Conservation (phyloP, 2,329 filamentous ascomycete species). For the Eutypa lata region DNA sequence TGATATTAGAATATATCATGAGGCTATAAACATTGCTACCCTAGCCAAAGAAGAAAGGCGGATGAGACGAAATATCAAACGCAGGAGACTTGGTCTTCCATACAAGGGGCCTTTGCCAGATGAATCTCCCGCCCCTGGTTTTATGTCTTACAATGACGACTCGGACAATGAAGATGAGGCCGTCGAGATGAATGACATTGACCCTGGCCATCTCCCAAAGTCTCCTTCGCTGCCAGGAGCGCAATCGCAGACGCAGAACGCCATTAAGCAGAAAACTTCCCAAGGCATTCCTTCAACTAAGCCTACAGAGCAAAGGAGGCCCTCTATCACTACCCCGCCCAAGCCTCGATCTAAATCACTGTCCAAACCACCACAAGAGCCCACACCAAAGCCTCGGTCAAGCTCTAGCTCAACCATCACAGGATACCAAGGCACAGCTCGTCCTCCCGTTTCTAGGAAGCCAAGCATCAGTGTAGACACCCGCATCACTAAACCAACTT, state of each 20-base stretch:
- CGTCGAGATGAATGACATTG: conserved; percentile 16
- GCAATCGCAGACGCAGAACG: conserved; percentile 6
- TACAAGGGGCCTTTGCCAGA: conserved; percentile 17
- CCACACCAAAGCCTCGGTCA: not conserved
- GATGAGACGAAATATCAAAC: conserved; percentile 40
- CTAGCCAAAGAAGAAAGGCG: conserved; percentile 35
- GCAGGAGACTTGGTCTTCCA: conserved; percentile 34
- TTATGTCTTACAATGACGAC: conserved; percentile 9
- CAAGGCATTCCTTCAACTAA: conserved; percentile 10
- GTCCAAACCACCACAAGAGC: conserved; percentile 4
- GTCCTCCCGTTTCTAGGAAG: conserved; percentile 22
- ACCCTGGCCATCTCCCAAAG: conserved; percentile 1
- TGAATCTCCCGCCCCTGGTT: conserved; percentile 9
- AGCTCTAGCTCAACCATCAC: conserved; percentile 15
- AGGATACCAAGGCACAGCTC: conserved; percentile 32
- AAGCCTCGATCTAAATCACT: conserved; percentile 1
- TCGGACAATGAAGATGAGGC: conserved; percentile 22
- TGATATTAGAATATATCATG: conserved; percentile 35
- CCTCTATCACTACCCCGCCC: conserved; percentile 4
- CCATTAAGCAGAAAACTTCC: conserved; percentile 19
- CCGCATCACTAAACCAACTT: not conserved
- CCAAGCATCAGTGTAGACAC: conserved; percentile 10
- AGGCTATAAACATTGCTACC: conserved; percentile 26
- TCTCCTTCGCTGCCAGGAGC: conserved; percentile 2
- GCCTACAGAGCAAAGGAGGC: conserved; percentile 6